These are phyloP conservation scores for Globisporangium carolinianum DNA, from an alignment of 352 stramenopile genomes.

Conservation along the genomic window DNA sequence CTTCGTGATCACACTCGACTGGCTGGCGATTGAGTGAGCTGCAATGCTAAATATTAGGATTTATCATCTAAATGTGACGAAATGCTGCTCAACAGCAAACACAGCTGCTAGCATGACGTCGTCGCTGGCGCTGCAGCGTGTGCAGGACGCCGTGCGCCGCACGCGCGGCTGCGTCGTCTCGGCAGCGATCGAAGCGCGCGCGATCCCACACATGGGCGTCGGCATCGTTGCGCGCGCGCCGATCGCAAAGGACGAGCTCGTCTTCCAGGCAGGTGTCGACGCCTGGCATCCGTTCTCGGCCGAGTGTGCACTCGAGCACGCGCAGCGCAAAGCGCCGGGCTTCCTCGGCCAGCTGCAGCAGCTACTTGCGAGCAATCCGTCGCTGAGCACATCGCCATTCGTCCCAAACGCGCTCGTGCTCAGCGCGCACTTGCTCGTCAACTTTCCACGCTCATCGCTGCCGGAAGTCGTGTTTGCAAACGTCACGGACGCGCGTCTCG, in stretches of 20 bases:
- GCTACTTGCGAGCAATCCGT: slow-evolving; percentile 27
- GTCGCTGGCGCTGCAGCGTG: slow-evolving; percentile 28
- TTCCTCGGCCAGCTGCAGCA: slow-evolving; percentile 56
- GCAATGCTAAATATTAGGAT: neutral
- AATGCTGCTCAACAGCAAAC: neutral
- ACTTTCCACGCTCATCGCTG: slow-evolving; percentile 30
- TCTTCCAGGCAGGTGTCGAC: slow-evolving; percentile 53
- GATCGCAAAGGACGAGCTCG: slow-evolving; percentile 50
- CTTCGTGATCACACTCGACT: slow-evolving; percentile 1
- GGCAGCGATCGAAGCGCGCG: slow-evolving; percentile 36
- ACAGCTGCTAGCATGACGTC: neutral
- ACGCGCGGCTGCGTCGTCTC: slow-evolving; percentile 45
- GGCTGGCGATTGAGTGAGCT: neutral
- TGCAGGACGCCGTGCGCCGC: slow-evolving; percentile 48
- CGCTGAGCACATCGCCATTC: slow-evolving; percentile 31
- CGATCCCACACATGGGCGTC: slow-evolving; percentile 51
- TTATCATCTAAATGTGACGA: neutral
- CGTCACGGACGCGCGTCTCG: slow-evolving; percentile 16
- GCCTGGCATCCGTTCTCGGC: slow-evolving; percentile 76
- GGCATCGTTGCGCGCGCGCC: slow-evolving; percentile 45
- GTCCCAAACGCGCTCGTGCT: slow-evolving; percentile 63
- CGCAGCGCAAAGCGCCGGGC: slow-evolving; percentile 49
- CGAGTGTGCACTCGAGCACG: slow-evolving; percentile 49
- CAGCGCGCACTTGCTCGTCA: slow-evolving; percentile 58
- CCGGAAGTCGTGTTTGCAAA: slow-evolving; percentile 13